Evolutionary conservation across 2,329 filamentous ascomycete genomes (phyloP).

Genomic region (Ophiostoma tasmaniense): DNA sequence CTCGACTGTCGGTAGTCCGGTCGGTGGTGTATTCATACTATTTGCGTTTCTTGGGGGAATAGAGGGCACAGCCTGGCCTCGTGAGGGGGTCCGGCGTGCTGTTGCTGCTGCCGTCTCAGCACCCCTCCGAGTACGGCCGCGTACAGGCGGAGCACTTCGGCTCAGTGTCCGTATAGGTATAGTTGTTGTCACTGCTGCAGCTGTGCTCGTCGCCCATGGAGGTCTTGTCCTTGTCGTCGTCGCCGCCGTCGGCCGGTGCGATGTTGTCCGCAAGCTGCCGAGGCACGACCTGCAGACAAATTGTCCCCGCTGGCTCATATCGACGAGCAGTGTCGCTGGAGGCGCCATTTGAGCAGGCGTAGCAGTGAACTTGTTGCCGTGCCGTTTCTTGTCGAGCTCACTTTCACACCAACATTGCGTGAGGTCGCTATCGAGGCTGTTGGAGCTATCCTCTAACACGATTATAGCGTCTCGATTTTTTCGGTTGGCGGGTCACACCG

Average conservation of each 20-base stretch:
- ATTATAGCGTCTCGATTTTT: constrained; percentile 4
- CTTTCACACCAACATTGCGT: not conserved
- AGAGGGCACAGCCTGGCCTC: not conserved
- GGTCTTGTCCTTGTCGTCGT: not conserved
- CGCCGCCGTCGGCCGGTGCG: constrained; percentile 3
- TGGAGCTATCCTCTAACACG: not conserved
- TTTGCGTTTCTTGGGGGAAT: not conserved
- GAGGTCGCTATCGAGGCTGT: not conserved
- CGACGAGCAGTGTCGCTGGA: constrained; percentile 15
- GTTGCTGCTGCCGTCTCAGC: not conserved
- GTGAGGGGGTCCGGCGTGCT: not conserved
- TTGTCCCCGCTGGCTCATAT: constrained; percentile 16
- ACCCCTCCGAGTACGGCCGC: constrained; percentile 1
- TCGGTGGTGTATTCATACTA: not conserved
- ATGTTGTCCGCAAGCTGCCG: constrained; percentile 14
- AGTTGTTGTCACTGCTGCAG: not conserved
- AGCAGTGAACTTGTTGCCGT: not conserved
- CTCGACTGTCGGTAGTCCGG: not conserved
- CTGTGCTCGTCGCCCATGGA: not conserved
- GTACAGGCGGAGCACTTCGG: constrained; percentile 2
- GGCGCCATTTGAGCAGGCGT: constrained; percentile 13
- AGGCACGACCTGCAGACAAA: constrained; percentile 23
- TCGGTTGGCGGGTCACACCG: not conserved
- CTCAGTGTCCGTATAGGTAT: constrained; percentile 4
- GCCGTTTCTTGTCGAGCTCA: not conserved